Conservation (phyloP, 2,329 filamentous ascomycete species). For the Aspergillus fructus region DNA sequence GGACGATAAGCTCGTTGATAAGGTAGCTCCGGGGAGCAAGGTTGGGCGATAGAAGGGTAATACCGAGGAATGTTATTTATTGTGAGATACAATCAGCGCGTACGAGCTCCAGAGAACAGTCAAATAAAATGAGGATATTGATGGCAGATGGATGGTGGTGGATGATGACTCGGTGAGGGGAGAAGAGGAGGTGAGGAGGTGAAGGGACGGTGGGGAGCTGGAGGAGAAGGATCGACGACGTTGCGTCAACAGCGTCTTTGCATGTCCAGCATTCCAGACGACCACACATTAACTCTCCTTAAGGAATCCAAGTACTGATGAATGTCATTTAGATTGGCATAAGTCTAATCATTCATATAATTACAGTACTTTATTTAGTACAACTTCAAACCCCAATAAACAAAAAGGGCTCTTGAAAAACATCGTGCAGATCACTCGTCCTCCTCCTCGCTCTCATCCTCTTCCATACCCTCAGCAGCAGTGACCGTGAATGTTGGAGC, state of each 20-base stretch:
- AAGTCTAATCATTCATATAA: slow-evolving; percentile 11
- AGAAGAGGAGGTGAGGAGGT: slow-evolving; percentile 2
- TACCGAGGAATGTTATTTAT: background rate
- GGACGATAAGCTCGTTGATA: slow-evolving; percentile 10
- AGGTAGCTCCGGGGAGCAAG: slow-evolving; percentile 17
- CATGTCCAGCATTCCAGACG: background rate
- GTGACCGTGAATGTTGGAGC: slow-evolving; percentile 84
- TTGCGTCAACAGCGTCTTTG: background rate
- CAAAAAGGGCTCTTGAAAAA: slow-evolving; percentile 9
- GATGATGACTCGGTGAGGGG: slow-evolving; percentile 7
- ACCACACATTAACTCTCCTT: background rate
- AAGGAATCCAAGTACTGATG: slow-evolving; percentile 6
- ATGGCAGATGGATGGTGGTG: background rate
- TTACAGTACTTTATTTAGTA: slow-evolving; percentile 1
- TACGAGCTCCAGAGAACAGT: background rate
- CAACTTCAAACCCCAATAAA: slow-evolving; percentile 7
- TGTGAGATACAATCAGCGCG: background rate
- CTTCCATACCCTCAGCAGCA: slow-evolving; percentile 90
- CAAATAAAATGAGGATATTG: background rate
- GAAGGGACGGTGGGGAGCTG: background rate
- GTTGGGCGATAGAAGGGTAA: background rate
- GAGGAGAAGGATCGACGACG: background rate
- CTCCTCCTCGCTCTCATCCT: slow-evolving; percentile 79
- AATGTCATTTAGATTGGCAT: slow-evolving; percentile 9
- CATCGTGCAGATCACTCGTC: slow-evolving; percentile 46